Conservation (phyloP, 176 grass and related monocot genomes). For the Oryza rufipogon region DNA sequence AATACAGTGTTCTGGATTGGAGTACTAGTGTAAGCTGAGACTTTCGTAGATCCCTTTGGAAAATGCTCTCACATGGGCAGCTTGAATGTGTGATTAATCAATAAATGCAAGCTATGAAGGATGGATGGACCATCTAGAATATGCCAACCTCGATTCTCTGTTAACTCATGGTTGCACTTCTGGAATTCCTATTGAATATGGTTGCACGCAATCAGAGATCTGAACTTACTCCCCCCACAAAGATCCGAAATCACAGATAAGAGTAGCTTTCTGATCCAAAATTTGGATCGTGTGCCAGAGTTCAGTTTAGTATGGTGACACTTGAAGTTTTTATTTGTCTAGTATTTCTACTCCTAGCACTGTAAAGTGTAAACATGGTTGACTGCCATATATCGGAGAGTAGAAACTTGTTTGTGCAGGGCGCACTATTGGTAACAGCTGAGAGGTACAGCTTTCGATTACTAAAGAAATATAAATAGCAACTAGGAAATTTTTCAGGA, state of each 20-base stretch:
- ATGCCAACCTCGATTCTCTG: conserved; percentile 25
- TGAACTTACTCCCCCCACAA: neutral
- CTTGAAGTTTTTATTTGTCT: neutral
- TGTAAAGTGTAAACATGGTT: neutral
- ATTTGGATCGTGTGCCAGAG: neutral
- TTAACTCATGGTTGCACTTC: neutral
- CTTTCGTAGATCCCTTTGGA: neutral
- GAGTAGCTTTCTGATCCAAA: neutral
- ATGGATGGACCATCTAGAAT: conserved; percentile 30
- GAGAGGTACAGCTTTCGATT: neutral
- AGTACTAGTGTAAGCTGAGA: neutral
- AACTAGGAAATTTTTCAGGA: neutral
- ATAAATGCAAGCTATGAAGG: conserved; percentile 27
- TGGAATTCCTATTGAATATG: neutral
- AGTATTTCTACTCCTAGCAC: neutral
- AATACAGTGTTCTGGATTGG: neutral
- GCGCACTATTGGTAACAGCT: too few species aligned
- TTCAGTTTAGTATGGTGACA: neutral
- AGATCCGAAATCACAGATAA: neutral
- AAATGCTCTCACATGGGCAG: conserved; percentile 41
- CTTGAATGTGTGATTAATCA: neutral
- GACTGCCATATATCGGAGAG: neutral
- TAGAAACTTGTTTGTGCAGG: neutral
- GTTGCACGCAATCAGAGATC: neutral
- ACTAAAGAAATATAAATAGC: neutral